Evolutionary conservation across 495 filamentous ascomycete genomes (phyloP), one percentile per base, ranked within the genome.

Genomic region (Rusavskia elegans): DNA sequence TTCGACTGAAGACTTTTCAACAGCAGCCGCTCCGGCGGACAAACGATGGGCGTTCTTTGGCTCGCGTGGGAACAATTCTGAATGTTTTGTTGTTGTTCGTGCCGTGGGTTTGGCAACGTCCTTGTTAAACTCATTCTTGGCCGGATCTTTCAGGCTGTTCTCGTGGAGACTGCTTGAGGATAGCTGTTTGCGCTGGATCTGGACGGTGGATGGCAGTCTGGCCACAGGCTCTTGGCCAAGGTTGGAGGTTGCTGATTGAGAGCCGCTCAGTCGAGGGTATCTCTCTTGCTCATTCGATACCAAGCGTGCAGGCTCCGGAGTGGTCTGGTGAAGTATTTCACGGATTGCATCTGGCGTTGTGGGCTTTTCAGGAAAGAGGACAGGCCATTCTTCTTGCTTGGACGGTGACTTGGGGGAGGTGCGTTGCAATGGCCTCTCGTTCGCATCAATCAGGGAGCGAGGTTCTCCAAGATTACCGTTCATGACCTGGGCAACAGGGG

Each of bases 391-490:
- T 59, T 63, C 56, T 25, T 57, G 51, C 20, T 45, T 35, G 3
- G 42, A 40, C 0, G 51, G 41, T 30, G 39, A 49, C 1, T 49
- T 51, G 4, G 44, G 50, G 3, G 53, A 54, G 27, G 59, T 55
- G 3, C 52, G 57, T 17, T 52, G 57, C 11, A 63, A 41, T 10
- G 61, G 61, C 21, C 53, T 62, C 16, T 63, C 60, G 29, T 39
- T 53, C 16, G 60, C 61, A 49, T 63, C 61, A 46, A 63, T 60
- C 16, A 63, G 55, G n/a, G 54, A 54, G n/a, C 55, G 54, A 29
- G 52, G 21, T 45, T 54, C 51, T 23, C 41, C 32, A 13, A 36
- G 16, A 11, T 53, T 27, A 37, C 23, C 50, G 1, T 42, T 38
- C 9, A 37, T 39, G 5, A 58, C 13, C 44, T 59, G 53, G 20